Base-by-base conservation (phyloP, 225 moss, liverwort and hornwort genomes). In the Ulota crispa region DNA sequence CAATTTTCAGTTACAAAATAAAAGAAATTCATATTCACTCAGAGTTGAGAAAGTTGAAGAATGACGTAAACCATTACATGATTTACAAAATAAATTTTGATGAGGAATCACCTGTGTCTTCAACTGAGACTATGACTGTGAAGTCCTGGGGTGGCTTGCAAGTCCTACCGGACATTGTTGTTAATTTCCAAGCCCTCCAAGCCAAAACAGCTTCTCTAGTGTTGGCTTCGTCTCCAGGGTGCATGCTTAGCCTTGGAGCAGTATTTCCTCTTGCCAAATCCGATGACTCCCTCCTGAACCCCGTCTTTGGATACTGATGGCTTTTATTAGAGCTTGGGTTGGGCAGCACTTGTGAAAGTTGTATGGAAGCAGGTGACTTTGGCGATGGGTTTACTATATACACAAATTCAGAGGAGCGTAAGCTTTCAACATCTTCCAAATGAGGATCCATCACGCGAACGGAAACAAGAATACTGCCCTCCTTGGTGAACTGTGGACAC, bases 211-310 rank as follows among this genome's bases (percentile, higher is more conserved):
- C 88, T 73, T 87, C 91, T 9, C 83, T 28, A 41, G 89, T 80
- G 80, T 88, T 96, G 55, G 88, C 77, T 57, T 87, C 78, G 15
- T 82, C 82, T 68, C 87, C 91, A 70, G 92, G 89, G 60, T 93
- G 94, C 92, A 96, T 94, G 78, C 94, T 96, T 39, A 96, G 75
- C 32, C 96, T 89, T 8, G 96, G 96, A 60, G 96, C 93, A 68
- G 88, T 83, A 6, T 88, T 86, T 2, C 87, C 89, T 83, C 87
- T 74, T 21, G 80, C 83, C 67, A 89, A 68, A 67, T 85, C 83
- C 4, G 78, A 76, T 36, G 73, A 77, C 6, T 85, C 82, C 50
- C 84, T 84, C 73, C 70, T 54, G 9, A 86, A 69, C 1, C 68
- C 73, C 24, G 72, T 70, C 65, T 20, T 68, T 9, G 83, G 65